Conservation (phyloP, 2,329 filamentous ascomycete species). For the Mycosphaerella sp. region DNA sequence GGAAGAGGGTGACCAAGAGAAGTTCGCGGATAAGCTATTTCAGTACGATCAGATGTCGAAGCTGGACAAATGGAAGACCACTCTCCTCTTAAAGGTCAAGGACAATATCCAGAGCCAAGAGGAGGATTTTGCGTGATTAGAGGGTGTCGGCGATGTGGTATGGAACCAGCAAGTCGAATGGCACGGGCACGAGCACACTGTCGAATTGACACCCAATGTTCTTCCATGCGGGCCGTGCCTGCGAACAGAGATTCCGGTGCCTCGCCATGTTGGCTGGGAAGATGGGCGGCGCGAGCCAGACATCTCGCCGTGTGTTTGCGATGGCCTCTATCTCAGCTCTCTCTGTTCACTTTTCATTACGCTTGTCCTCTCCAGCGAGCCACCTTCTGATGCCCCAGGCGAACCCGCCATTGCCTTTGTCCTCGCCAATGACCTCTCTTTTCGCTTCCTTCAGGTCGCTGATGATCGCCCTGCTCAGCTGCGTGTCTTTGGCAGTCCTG, state of each 20-base stretch:
- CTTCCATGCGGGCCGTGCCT: no score
- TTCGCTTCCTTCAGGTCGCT: constrained; percentile 26
- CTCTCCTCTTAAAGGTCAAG: constrained; percentile 75
- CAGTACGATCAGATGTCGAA: constrained; percentile 89
- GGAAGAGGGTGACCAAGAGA: constrained; percentile 70
- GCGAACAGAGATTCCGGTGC: no score
- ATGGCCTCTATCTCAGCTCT: neutral
- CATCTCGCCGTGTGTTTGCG: no score
- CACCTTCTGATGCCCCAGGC: constrained; percentile 26
- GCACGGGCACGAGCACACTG: neutral
- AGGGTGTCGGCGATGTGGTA: neutral
- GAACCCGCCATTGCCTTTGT: constrained; percentile 17
- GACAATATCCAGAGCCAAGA: constrained; percentile 66
- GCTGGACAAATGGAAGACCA: constrained; percentile 96
- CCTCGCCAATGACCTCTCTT: constrained; percentile 12
- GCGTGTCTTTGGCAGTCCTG: constrained; percentile 9
- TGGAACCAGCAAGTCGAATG: neutral
- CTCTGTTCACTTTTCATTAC: neutral
- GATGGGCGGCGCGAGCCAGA: neutral
- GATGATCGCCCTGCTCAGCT: constrained; percentile 24
- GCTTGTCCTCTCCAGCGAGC: neutral
- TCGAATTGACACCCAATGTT: neutral
- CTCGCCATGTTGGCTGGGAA: neutral
- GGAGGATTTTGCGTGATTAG: constrained; percentile 58
- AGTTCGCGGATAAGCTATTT: constrained; percentile 78